These are phyloP conservation scores for Chaetomiaceae sp. DNA, from an alignment of 2,329 filamentous ascomycete genomes.

Conservation along the genomic window DNA sequence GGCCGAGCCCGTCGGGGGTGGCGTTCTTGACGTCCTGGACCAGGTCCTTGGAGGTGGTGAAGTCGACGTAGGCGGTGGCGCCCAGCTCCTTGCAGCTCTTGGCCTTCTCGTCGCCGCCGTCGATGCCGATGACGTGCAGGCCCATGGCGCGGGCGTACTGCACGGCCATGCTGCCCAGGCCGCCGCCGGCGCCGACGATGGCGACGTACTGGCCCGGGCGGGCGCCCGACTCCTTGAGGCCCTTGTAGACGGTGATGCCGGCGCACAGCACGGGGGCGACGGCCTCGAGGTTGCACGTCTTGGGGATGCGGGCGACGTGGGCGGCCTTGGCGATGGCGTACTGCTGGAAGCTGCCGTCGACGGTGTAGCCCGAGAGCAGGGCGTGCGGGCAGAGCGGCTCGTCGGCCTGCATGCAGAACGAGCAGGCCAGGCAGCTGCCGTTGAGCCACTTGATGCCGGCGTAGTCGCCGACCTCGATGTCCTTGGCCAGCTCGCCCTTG, in stretches of 20 bases:
- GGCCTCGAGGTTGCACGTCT: conserved; percentile 69
- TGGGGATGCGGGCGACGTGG: conserved; percentile 77
- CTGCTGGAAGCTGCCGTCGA: conserved; percentile 90
- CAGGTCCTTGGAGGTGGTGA: conserved; percentile 67
- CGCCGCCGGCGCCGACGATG: conserved; percentile 71
- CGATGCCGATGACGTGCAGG: conserved; percentile 72
- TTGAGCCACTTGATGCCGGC: conserved; percentile 94
- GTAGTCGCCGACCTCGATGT: conserved; percentile 76
- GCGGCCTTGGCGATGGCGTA: conserved; percentile 84
- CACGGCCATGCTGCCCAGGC: conserved; percentile 64
- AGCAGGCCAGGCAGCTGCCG: conserved; percentile 75
- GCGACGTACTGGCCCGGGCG: conserved; percentile 65
- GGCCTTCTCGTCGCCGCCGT: conserved; percentile 76
- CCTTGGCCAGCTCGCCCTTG: conserved; percentile 68
- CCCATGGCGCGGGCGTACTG: conserved; percentile 94
- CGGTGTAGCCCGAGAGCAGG: conserved; percentile 81
- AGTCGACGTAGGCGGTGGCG: conserved; percentile 73
- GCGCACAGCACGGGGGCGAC: conserved; percentile 71
- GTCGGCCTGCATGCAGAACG: conserved; percentile 74
- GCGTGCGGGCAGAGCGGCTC: conserved; percentile 78
- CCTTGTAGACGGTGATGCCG: conserved; percentile 71
- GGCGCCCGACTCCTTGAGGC: conserved; percentile 64
- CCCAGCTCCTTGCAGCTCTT: conserved; percentile 66
- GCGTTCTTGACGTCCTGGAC: conserved; percentile 79
- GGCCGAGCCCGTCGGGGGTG: conserved; percentile 75